Evolutionary conservation across 2,329 filamentous ascomycete genomes (phyloP), one percentile per base, ranked within the genome.

Genomic region (Calonectria montana): DNA sequence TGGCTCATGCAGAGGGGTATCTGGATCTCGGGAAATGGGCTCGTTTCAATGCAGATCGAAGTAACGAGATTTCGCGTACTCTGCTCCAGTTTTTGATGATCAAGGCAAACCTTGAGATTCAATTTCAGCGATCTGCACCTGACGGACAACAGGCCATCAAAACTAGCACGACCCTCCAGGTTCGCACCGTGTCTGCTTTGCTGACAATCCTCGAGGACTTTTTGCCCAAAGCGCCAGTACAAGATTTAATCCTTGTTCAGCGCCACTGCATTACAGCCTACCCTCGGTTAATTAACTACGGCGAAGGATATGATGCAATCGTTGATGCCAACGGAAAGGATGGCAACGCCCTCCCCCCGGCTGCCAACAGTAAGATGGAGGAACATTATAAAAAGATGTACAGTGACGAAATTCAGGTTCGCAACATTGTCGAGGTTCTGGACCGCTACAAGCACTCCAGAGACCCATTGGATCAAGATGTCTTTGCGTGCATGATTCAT

Each of bases 341-440:
- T 23, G 92, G 94, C n/a, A 97, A 98, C 79, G 89, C 91, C 1
- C 88, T 99, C 1, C 93, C 96, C 0, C 88, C 90, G 23, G 91
- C 92, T 25, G 94, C 96, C 66, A 96, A 97, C 76, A 91, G 90
- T 75, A 94, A 95, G 82, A 99, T 99, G 97, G 96, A 98, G 80
- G 95, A 98, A 76, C 93, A 98, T 74, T 99, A 98, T 83, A 98
- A 98, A 84, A 94, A 94, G 80, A 98, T 99, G 96, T 99, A 99
- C 81, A 94, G 94, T 75, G 93, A 94, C 75, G 95, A 98, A 76
- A 91, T 96, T 23, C 93, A 96, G 74, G 94, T 98, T 21, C 91
- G 94, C 67, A 91, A 94, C 67, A 94, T 99, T 75, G 93, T 99
- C 64, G 92, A 94, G 73, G 91, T 95, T 45, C 90, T 99, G 79